Base-by-base conservation (phyloP, 768 basidiomycete genomes). In the Floccularia luteovirens region DNA sequence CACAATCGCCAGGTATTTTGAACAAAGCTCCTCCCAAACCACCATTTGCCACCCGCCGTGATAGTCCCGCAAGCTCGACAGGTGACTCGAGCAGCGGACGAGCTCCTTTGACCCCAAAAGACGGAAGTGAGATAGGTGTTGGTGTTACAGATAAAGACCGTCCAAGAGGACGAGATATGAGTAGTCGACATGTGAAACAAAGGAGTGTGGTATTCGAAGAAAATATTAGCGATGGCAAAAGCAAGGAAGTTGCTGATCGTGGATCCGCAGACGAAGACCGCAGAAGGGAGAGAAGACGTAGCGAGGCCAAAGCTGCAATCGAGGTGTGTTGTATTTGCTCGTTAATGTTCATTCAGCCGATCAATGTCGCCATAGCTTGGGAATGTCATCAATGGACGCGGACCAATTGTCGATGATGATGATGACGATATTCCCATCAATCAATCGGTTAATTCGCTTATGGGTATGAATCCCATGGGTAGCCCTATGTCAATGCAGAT, bases 261-360 rank as follows among this genome's bases (percentile, higher is more conserved):
- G 50, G 45, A 2, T 42, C 46, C 40, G 41, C 41, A 22, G 75
- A 70, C 50, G 75, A 62, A 41, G 64, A 68, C 48, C 70, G 70
- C 57, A 72, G 86, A 55, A 74, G 68, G 45, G 84, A 89, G 54
- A 67, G 90, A 52, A 69, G 90, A 57, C 68, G 89, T 48, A 74
- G 71, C 50, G 89, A 91, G 55, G 87, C 90, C n/a, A 82, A 75
- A 58, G 84, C 86, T 53, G 84, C 89, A 23, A 84, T 90, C 54
- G 85, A 91, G 78, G 89, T 90, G 39, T n/a, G 74, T 60, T 36
- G 47, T 40, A 47, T 43, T 36, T 20, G 40, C 46, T 41, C 33
- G 5, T 24, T 30, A 41, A 28, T 8, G 8, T 8, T 8, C 27
- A 28, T 8, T 14, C 10, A 28, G 8, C 27, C 8, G 14, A 28